phyloP scores from a whole-genome alignment of 2,329 filamentous ascomycete genomes.

The Botrytis paeoniae region DNA sequence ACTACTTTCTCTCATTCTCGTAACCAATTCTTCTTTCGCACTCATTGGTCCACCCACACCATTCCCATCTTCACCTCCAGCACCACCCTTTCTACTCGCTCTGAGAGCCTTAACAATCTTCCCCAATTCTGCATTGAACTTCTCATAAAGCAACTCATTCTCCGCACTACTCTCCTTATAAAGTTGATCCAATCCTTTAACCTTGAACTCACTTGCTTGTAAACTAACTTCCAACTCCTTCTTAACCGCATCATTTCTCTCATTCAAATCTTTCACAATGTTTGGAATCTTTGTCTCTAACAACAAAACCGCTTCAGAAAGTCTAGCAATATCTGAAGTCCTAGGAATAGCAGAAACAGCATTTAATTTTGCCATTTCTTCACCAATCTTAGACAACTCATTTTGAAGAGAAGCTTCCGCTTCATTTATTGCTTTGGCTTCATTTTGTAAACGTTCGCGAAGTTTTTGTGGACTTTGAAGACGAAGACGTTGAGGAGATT shows the following conservation, averaged over 20 bases:
- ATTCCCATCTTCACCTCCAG: not conserved
- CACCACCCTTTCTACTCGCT: constrained; percentile 38
- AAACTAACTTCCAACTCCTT: constrained; percentile 70
- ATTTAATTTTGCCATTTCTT: constrained; percentile 67
- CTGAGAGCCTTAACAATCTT: constrained; percentile 76
- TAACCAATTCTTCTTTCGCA: constrained; percentile 74
- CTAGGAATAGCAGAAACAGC: constrained; percentile 38
- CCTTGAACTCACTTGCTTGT: constrained; percentile 71
- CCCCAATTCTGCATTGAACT: constrained; percentile 86
- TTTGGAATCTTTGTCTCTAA: constrained; percentile 66
- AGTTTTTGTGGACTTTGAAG: constrained; percentile 71
- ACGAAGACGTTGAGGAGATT: constrained; percentile 50
- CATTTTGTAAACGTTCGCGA: constrained; percentile 79
- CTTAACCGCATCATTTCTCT: constrained; percentile 62
- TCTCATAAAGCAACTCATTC: constrained; percentile 88
- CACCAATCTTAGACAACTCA: constrained; percentile 75
- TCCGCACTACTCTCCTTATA: constrained; percentile 86
- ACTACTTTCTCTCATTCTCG: constrained; percentile 66
- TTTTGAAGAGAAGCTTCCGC: constrained; percentile 67
- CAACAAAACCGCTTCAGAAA: constrained; percentile 57
- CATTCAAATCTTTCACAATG: constrained; percentile 56
- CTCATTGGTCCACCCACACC: constrained; percentile 57
- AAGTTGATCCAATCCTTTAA: constrained; percentile 79
- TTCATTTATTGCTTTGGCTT: constrained; percentile 70
- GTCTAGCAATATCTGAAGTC: constrained; percentile 39